phyloP scores from a whole-genome alignment of 2,329 filamentous ascomycete species.

The Cladophialophora yegresii region DNA sequence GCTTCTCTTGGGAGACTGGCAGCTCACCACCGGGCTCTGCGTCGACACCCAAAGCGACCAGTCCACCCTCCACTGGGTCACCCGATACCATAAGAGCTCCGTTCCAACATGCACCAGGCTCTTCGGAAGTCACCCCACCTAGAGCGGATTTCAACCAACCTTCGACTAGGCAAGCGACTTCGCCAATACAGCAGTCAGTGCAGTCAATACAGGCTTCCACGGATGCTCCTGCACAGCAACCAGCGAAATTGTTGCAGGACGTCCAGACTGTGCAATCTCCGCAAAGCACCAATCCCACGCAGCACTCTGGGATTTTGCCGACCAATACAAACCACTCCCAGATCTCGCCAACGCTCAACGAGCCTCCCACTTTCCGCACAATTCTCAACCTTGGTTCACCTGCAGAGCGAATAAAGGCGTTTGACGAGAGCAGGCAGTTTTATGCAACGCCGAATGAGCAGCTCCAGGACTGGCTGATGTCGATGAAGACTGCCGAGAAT shows the following conservation, averaged over 20 bases:
- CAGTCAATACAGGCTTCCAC: not conserved
- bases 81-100: constrained; percentile 22
- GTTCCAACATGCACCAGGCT: constrained; percentile 2
- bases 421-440: constrained; percentile 69
- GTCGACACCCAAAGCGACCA: constrained; percentile 24
- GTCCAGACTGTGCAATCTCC: not conserved
- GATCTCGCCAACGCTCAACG: constrained; percentile 3
- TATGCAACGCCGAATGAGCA: constrained; percentile 75
- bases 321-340: not conserved
- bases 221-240: not conserved
- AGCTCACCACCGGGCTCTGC: constrained; percentile 19
- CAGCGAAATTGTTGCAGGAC: not conserved
- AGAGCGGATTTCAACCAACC: not conserved
- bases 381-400: constrained; percentile 70
- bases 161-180: not conserved
- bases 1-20: constrained; percentile 50
- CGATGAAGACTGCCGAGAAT: constrained; percentile 55
- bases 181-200: not conserved
- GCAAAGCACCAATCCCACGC: not conserved
- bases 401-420: constrained; percentile 70
- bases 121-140: not conserved
- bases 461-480: constrained; percentile 61
- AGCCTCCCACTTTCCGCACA: constrained; percentile 63
- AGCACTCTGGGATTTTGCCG: not conserved
- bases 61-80: constrained; percentile 19